phyloP scores from a whole-genome alignment of 148 eudicot species.

The Arbutus unedo region DNA sequence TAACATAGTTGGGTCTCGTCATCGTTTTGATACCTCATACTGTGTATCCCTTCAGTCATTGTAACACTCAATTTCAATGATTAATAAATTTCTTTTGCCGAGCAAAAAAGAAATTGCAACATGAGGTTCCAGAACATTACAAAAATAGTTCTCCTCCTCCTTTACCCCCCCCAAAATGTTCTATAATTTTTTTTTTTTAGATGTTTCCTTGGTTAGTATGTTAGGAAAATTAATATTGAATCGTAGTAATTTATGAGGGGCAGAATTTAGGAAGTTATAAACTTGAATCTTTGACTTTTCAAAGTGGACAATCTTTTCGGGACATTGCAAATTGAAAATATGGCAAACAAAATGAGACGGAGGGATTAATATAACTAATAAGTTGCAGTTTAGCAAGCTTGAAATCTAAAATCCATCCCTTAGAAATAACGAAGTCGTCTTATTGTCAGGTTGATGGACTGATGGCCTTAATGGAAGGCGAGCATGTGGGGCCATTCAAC shows the following conservation, averaged over 20 bases:
- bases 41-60: too few species aligned
- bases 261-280: not conserved
- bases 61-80: too few species aligned
- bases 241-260: not conserved
- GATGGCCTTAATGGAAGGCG: conserved; percentile 86
- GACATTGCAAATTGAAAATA: not conserved
- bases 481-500: conserved; percentile 84
- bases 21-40: too few species aligned
- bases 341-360: not conserved
- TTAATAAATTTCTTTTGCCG: too few species aligned
- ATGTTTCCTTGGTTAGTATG: not conserved
- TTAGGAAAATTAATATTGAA: not conserved
- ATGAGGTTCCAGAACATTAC: not conserved
- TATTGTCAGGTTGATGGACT: conserved; percentile 68
- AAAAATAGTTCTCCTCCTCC: not conserved
- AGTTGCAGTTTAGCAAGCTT: not conserved
- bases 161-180: not conserved
- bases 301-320: not conserved
- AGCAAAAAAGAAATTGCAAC: not conserved
- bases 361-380: not conserved
- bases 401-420: not conserved
- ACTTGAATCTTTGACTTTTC: not conserved
- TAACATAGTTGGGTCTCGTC: too few species aligned
- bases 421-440: conserved; percentile 2
- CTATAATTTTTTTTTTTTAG: not conserved